These are phyloP conservation scores for Fulvia fulva DNA, from an alignment of 2,329 filamentous ascomycete genomes.

Conservation along the genomic window DNA sequence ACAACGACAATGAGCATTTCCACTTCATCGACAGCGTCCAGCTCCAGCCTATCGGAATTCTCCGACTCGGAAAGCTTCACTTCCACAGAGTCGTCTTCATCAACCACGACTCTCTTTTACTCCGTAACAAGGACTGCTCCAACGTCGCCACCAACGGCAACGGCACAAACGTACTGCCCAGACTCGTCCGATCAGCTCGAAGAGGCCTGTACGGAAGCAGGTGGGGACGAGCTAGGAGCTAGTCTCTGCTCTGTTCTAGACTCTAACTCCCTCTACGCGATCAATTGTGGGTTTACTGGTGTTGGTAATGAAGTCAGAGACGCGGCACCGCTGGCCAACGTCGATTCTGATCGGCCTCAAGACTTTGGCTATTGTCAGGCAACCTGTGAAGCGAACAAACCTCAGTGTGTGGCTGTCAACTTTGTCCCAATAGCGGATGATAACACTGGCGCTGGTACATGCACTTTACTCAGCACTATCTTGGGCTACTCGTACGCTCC, in stretches of 20 bases:
- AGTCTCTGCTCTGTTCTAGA: not conserved
- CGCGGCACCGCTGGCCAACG: not conserved
- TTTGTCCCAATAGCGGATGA: not conserved
- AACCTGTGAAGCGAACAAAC: not conserved
- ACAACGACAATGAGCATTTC: not conserved
- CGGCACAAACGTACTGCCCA: too few relatives aligned
- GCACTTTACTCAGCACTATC: conserved; percentile 3
- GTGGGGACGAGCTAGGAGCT: not conserved
- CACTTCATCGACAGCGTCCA: not conserved
- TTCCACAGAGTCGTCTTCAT: not conserved
- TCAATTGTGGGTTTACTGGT: conserved; percentile 1
- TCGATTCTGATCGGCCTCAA: not conserved
- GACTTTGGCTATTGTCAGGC: conserved; percentile 1
- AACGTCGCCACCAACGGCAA: not conserved
- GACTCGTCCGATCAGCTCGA: not conserved
- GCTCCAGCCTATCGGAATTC: not conserved
- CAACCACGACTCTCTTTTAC: not conserved
- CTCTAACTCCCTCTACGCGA: not conserved
- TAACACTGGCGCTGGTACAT: not conserved
- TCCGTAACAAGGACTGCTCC: not conserved
- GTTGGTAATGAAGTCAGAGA: not conserved
- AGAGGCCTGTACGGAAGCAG: not conserved
- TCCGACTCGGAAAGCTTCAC: not conserved
- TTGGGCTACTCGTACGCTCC: not conserved
- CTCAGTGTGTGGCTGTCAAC: conserved; percentile 2